Conservation (phyloP, 208 protist species). For the Novymonas esmeraldas region DNA sequence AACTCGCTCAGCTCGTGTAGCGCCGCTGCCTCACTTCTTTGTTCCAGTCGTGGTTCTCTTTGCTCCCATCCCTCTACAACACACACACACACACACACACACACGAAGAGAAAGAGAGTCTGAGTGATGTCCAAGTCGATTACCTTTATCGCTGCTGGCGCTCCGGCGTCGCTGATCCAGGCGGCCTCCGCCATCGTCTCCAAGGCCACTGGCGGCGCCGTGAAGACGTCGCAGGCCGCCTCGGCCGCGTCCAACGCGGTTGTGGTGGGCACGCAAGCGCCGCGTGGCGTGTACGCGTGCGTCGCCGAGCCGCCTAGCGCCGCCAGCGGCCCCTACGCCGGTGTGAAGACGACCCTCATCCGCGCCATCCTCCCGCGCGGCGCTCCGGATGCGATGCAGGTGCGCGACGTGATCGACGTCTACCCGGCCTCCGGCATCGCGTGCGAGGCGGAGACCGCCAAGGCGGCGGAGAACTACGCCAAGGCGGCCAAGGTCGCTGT, state of each 20-base stretch:
- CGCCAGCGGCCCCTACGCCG: constrained; percentile 46
- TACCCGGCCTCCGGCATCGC: constrained; percentile 71
- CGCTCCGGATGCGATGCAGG: constrained; percentile 51
- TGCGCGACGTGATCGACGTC: constrained; percentile 81
- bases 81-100: constrained; percentile 14
- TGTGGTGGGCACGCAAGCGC: constrained; percentile 63
- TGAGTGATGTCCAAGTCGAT: constrained; percentile 73
- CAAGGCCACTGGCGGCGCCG: constrained; percentile 65
- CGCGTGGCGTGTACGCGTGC: constrained; percentile 61
- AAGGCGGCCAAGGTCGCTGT: constrained; percentile 73
- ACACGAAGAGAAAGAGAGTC: background rate
- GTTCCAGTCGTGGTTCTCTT: no score
- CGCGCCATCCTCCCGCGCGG: constrained; percentile 72
- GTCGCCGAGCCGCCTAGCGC: constrained; percentile 44
- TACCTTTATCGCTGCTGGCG: constrained; percentile 56
- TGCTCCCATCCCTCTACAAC: background rate
- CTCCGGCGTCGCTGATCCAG: constrained; percentile 66
- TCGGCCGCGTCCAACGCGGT: constrained; percentile 54
- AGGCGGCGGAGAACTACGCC: constrained; percentile 49
- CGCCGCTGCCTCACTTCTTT: no score
- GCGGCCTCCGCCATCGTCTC: constrained; percentile 54
- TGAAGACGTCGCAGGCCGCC: constrained; percentile 43
- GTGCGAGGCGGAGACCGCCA: constrained; percentile 45
- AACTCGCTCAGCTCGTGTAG: no score
- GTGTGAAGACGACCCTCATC: constrained; percentile 65